Percentiles rank a stretch among this genome's conserved stretches.
These are phyloP conservation scores for Annulohypoxylon stygium DNA, from an alignment of 495 filamentous ascomycete species.

Conservation along the genomic window DNA sequence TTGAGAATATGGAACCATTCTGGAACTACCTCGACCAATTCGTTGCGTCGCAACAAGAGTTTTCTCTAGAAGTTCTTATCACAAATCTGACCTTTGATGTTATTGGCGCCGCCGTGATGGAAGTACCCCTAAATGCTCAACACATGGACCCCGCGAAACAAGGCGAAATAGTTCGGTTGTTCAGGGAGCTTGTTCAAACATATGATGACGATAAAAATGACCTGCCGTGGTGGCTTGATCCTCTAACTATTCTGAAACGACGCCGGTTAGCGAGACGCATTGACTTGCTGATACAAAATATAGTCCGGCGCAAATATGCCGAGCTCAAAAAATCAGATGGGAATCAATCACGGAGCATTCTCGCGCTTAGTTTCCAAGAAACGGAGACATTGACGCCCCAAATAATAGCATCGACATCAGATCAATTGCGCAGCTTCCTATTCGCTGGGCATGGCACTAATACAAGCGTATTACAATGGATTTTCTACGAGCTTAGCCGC, in stretches of 20 bases:
- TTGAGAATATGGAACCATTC: neutral
- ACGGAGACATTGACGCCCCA: neutral
- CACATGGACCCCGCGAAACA: neutral
- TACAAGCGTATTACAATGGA: neutral
- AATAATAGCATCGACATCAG: neutral
- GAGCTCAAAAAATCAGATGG: neutral
- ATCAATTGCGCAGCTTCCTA: neutral
- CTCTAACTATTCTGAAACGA: neutral
- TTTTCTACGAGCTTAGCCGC: neutral
- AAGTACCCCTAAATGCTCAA: neutral
- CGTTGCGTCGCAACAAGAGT: neutral
- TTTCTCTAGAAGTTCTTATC: neutral
- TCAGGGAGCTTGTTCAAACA: neutral
- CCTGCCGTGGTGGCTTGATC: neutral
- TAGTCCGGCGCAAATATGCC: neutral
- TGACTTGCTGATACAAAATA: neutral
- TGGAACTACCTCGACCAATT: neutral
- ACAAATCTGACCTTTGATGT: slow-evolving; percentile 3
- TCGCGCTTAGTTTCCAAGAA: neutral
- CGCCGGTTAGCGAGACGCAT: neutral
- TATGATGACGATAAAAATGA: neutral
- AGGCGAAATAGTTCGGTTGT: neutral
- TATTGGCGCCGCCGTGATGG: neutral
- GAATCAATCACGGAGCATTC: neutral
- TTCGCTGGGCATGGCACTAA: neutral